A percentile compares a stretch with the other conserved stretches of the same genome.
phyloP scores from a whole-genome alignment of 768 basidiomycete species.

The Tricholoma hemisulphureum region DNA sequence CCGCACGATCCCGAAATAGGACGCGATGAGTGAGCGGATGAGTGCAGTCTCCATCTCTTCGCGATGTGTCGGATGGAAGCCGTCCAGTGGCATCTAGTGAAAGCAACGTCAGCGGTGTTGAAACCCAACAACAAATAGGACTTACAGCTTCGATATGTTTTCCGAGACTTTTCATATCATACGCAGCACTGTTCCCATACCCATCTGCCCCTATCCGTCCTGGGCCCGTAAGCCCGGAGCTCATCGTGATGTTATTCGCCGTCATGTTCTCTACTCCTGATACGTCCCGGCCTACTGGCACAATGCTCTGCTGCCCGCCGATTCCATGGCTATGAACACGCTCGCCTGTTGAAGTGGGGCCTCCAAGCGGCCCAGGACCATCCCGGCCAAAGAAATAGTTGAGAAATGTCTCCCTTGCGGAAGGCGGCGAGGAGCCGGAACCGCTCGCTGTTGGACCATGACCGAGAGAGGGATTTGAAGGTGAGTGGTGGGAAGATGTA shows the following conservation, averaged over 20 bases:
- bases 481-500: conserved; percentile 22
- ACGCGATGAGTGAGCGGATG: conserved; percentile 91
- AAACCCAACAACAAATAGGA: conserved; percentile 19
- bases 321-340: conserved; percentile 19
- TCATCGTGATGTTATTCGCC: conserved; percentile 28
- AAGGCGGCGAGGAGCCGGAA: conserved; percentile 40
- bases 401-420: conserved; percentile 88
- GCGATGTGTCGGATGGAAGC: conserved; percentile 63
- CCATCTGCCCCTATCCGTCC: conserved; percentile 45
- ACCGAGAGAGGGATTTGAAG: conserved; percentile 31
- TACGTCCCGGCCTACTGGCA: conserved; percentile 63
- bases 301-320: conserved; percentile 28
- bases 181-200: conserved; percentile 81
- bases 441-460: conserved; percentile 26
- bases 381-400: conserved; percentile 98
- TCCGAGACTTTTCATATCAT: conserved; percentile 98
- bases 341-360: conserved; percentile 47
- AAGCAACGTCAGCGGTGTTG: conserved; percentile 5
- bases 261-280: conserved; percentile 47
- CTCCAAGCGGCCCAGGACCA: conserved; percentile 70
- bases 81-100: conserved; percentile 46
- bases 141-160: conserved; percentile 97
- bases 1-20: conserved; percentile 94
- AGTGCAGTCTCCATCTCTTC: conserved; percentile 97
- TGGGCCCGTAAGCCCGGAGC: conserved; percentile 64